Evolutionary conservation across 2,329 filamentous ascomycete genomes (phyloP).

Genomic region (Ophiostoma sp.): DNA sequence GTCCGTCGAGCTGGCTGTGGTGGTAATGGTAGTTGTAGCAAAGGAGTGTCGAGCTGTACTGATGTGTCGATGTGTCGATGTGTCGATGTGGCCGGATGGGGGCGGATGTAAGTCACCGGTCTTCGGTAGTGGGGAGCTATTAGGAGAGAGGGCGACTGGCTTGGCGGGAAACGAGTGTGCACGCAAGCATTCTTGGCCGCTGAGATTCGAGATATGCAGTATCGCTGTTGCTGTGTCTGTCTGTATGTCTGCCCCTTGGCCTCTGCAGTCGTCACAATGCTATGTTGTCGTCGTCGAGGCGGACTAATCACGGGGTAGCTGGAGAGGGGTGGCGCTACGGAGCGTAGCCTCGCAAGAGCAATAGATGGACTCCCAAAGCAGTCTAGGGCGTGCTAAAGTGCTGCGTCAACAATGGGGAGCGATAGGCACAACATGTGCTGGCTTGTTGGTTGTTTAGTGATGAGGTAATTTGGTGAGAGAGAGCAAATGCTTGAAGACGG

Average conservation of each 20-base stretch:
- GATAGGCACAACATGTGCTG: background rate
- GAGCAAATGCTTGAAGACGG: background rate
- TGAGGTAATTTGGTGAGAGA: background rate
- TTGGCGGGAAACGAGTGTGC: background rate
- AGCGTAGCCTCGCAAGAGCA: constrained; percentile 3
- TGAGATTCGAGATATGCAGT: background rate
- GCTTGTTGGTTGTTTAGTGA: background rate
- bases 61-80: background rate
- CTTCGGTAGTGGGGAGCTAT: constrained; percentile 3
- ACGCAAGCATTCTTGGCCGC: constrained; percentile 4
- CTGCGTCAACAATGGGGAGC: background rate
- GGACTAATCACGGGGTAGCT: constrained; percentile 12
- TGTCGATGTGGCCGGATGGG: constrained; percentile 11
- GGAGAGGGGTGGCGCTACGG: constrained; percentile 13
- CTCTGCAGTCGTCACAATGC: background rate
- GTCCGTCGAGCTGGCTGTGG: background rate
- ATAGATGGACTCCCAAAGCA: background rate
- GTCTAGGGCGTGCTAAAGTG: background rate
- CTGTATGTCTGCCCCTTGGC: background rate
- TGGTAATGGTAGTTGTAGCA: background rate
- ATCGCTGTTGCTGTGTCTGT: background rate
- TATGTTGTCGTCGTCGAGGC: constrained; percentile 12
- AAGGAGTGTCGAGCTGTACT: background rate
- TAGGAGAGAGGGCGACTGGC: background rate
- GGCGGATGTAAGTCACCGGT: constrained; percentile 13